A percentile compares a stretch with the other conserved stretches of the same genome.
phyloP scores from a whole-genome alignment of 345 rosid genomes.

The Streptanthus diversifolius region DNA sequence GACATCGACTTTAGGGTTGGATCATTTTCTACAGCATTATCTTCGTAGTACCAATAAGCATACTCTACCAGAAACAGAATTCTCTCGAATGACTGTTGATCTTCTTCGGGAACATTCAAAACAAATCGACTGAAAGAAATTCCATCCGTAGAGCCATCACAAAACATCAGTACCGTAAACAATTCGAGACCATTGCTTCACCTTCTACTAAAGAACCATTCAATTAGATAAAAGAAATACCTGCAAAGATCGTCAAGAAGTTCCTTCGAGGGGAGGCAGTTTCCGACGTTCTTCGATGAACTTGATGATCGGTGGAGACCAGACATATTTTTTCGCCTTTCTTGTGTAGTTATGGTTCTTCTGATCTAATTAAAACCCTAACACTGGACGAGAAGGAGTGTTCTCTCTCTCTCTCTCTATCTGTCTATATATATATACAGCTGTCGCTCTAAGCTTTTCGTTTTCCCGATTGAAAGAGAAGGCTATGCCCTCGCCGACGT shows the following conservation, averaged over 20 bases:
- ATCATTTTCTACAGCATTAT: constrained; percentile 87
- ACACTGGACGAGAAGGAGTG: constrained; percentile 17
- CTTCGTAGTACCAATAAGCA: constrained; percentile 98
- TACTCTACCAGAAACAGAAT: constrained; percentile 92
- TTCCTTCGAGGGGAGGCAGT: constrained; percentile 80
- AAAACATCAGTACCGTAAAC: constrained; percentile 1
- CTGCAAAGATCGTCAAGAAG: constrained; percentile 99
- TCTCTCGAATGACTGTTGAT: constrained; percentile 95
- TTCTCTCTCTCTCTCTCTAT: not conserved
- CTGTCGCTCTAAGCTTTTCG: not conserved
- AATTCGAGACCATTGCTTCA: constrained; percentile 10
- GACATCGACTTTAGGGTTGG: constrained; percentile 81
- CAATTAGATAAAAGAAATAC: constrained; percentile 31
- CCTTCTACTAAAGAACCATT: not conserved
- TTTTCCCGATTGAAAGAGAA: constrained; percentile 4
- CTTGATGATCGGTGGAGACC: constrained; percentile 69
- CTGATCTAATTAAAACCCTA: constrained; percentile 23
- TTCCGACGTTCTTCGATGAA: constrained; percentile 65
- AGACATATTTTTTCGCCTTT: constrained; percentile 41
- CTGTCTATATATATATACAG: not conserved
- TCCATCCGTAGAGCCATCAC: constrained; percentile 3
- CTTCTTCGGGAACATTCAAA: constrained; percentile 95
- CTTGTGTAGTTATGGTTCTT: constrained; percentile 9
- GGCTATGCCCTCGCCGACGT: constrained; percentile 2
- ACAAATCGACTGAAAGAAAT: constrained; percentile 81